Conservation (phyloP, 345 rosid species). For the Citrus trifoliata region DNA sequence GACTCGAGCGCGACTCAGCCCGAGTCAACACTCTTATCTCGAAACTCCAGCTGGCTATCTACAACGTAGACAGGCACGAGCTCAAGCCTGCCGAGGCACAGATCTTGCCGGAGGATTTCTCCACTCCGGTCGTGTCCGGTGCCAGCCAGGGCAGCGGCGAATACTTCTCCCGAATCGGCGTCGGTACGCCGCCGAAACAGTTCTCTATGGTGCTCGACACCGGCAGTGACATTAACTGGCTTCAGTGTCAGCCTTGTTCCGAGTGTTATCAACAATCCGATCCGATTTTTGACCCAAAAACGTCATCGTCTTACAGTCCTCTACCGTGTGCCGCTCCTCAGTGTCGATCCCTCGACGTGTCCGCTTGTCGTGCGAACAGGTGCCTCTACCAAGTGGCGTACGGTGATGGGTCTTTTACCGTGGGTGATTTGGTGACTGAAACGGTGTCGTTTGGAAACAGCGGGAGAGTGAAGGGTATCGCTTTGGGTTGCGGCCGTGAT, state of each 20-base stretch:
- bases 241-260: slow-evolving; percentile 77
- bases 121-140: slow-evolving; percentile 77
- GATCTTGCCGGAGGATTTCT: slow-evolving; percentile 44
- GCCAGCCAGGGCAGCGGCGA: slow-evolving; percentile 84
- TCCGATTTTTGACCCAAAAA: slow-evolving; percentile 62
- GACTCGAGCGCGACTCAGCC: slow-evolving; percentile 76
- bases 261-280: slow-evolving; percentile 88
- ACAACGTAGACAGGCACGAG: slow-evolving; percentile 40
- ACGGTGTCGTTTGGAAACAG: slow-evolving; percentile 67
- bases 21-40: slow-evolving; percentile 50
- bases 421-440: slow-evolving; percentile 69
- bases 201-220: slow-evolving; percentile 71
- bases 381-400: slow-evolving; percentile 83
- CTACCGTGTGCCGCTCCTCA: slow-evolving; percentile 53
- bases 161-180: slow-evolving; percentile 78
- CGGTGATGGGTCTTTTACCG: slow-evolving; percentile 91
- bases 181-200: slow-evolving; percentile 71
- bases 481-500: slow-evolving; percentile 84
- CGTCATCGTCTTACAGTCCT: slow-evolving; percentile 56
- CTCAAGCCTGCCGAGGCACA: slow-evolving; percentile 48
- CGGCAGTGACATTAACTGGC: slow-evolving; percentile 87
- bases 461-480: slow-evolving; percentile 37
- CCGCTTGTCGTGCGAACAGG: slow-evolving; percentile 46
- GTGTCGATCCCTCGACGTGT: slow-evolving; percentile 51
- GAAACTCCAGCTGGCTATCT: slow-evolving; percentile 42